These are phyloP conservation scores for Lasiosphaeria hispida DNA, from an alignment of 495 filamentous ascomycete species.

Conservation along the genomic window DNA sequence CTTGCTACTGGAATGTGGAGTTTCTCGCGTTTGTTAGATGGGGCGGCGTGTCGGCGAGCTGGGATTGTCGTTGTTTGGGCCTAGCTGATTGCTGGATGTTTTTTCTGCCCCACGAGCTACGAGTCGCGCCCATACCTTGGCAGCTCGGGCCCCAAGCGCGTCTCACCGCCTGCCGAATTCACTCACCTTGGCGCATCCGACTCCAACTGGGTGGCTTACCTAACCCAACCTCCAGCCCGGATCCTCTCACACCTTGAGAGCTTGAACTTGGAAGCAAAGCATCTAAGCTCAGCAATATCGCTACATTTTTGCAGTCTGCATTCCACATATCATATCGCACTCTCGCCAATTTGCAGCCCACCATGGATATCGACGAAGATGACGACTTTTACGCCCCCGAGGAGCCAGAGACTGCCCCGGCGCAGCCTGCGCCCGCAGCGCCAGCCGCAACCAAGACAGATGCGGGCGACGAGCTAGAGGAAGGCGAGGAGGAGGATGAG, in stretches of 20 bases:
- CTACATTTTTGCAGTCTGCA: neutral
- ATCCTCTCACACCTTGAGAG: conserved; percentile 22
- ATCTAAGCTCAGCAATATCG: neutral
- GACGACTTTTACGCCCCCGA: conserved; percentile 66
- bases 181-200: neutral
- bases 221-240: conserved; percentile 15
- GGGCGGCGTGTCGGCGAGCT: neutral
- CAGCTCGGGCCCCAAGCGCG: neutral
- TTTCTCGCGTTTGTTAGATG: neutral
- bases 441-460: conserved; percentile 24
- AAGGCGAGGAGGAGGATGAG: conserved; percentile 64
- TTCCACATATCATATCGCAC: neutral
- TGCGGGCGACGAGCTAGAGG: conserved; percentile 51
- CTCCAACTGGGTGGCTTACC: conserved; percentile 15
- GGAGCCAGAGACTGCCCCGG: conserved; percentile 35
- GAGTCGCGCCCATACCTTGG: conserved; percentile 12
- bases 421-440: conserved; percentile 23
- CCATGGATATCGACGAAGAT: conserved; percentile 68
- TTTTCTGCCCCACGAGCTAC: conserved; percentile 21
- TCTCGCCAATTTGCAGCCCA: conserved; percentile 9
- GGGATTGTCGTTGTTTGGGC: conserved; percentile 14
- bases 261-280: neutral
- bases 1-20: conserved; percentile 8
- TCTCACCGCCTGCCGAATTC: conserved; percentile 31
- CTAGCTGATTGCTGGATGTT: neutral